These are phyloP conservation scores for Scolecobasidium constrictum DNA, from an alignment of 2,329 filamentous ascomycete species.

Conservation along the genomic window DNA sequence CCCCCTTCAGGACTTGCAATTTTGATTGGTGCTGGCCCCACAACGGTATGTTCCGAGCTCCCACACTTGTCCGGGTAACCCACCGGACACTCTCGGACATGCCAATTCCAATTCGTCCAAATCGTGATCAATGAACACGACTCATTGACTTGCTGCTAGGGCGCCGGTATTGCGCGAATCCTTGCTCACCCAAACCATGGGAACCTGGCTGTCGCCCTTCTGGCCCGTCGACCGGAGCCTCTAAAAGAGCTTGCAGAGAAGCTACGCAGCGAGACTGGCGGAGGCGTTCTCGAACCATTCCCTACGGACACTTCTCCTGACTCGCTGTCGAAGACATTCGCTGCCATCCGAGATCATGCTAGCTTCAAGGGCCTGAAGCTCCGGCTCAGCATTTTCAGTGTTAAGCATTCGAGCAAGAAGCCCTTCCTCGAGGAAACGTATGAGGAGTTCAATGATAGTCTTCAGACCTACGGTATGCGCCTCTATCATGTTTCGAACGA, in stretches of 20 bases:
- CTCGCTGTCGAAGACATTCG: conserved; percentile 37
- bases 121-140: not conserved
- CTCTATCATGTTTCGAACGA: too few species aligned
- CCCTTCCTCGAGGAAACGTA: conserved; percentile 45
- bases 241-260: conserved; percentile 32
- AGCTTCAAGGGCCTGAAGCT: conserved; percentile 41
- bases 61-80: too few species aligned
- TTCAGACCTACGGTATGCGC: too few species aligned
- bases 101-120: not conserved
- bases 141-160: conserved; percentile 19
- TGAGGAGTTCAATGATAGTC: too few species aligned
- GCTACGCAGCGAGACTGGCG: conserved; percentile 29
- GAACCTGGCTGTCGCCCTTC: conserved; percentile 44
- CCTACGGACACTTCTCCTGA: conserved; percentile 38
- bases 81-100: conserved; percentile 11
- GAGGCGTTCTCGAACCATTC: conserved; percentile 40
- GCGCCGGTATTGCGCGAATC: conserved; percentile 45
- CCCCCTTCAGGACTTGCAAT: conserved; percentile 21
- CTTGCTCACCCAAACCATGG: conserved; percentile 43
- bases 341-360: conserved; percentile 35
- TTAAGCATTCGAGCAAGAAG: conserved; percentile 45
- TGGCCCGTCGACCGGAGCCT: conserved; percentile 38
- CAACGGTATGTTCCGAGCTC: conserved; percentile 17
- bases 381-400: conserved; percentile 42
- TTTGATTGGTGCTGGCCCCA: conserved; percentile 23